Conservation (phyloP, 768 basidiomycete genomes). For the Sarcomyxa edulis region DNA sequence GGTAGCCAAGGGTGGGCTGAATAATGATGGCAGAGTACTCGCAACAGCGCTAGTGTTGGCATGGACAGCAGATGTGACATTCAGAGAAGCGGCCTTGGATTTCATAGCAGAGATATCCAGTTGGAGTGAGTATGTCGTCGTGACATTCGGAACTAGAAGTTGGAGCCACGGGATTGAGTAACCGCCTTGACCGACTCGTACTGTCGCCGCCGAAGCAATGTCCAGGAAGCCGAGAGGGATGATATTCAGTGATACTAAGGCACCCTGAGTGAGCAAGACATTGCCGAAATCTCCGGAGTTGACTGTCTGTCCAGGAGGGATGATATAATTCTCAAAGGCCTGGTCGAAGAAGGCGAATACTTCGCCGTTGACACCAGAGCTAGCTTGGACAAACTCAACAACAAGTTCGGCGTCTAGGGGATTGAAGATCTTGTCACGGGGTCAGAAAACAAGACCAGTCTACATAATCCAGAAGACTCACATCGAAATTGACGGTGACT, state of each 20-base stretch:
- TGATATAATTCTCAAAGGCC: constrained; percentile 46
- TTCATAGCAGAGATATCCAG: constrained; percentile 16
- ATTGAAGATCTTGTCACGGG: constrained; percentile 36
- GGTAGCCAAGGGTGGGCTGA: constrained; percentile 5
- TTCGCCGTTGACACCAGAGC: constrained; percentile 43
- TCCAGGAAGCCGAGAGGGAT: constrained; percentile 53
- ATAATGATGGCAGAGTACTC: constrained; percentile 7
- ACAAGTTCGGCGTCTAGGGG: constrained; percentile 53
- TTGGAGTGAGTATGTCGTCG: constrained; percentile 41
- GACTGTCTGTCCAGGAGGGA: constrained; percentile 53
- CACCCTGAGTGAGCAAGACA: constrained; percentile 57
- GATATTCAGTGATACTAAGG: constrained; percentile 49
- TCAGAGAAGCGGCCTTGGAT: constrained; percentile 15
- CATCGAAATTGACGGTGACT: constrained; percentile 53
- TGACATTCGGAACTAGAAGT: constrained; percentile 45
- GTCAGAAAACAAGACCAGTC: background rate
- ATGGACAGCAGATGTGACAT: constrained; percentile 6
- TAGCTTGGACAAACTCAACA: constrained; percentile 53
- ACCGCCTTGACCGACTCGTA: constrained; percentile 43
- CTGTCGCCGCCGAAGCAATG: constrained; percentile 42
- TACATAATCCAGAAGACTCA: constrained; percentile 20
- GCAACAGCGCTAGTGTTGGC: constrained; percentile 5
- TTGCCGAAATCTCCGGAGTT: constrained; percentile 56
- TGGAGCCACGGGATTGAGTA: constrained; percentile 67
- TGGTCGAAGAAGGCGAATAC: constrained; percentile 57